A percentile compares a stretch with the other conserved stretches of the same genome.
These are phyloP conservation scores for Aspergillus luchuensis DNA, from an alignment of 2,329 filamentous ascomycete genomes.

Conservation along the genomic window DNA sequence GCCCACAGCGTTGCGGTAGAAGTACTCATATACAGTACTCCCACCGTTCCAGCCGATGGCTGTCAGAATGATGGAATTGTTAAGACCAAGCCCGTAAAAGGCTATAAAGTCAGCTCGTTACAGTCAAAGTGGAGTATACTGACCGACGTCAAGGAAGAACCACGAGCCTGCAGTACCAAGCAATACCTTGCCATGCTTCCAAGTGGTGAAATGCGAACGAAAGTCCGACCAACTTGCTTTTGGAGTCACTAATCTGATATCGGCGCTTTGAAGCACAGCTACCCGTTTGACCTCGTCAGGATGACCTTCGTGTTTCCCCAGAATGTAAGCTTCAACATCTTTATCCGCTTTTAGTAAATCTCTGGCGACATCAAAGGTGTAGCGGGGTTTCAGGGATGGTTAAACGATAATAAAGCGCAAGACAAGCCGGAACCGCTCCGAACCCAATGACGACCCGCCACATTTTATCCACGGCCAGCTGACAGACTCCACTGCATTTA, in stretches of 20 bases:
- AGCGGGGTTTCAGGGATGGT: conserved; percentile 85
- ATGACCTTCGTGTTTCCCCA: conserved; percentile 62
- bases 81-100: conserved; percentile 71
- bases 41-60: conserved; percentile 72
- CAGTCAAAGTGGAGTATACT: conserved; percentile 34
- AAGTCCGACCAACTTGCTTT: conserved; percentile 76
- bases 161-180: conserved; percentile 81
- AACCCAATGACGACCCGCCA: conserved; percentile 81
- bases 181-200: conserved; percentile 71
- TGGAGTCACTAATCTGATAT: conserved; percentile 61
- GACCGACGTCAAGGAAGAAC: conserved; percentile 72
- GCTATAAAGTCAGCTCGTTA: conserved; percentile 43
- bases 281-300: conserved; percentile 69
- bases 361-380: conserved; percentile 78
- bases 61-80: conserved; percentile 71
- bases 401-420: conserved; percentile 82
- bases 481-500: conserved; percentile 65
- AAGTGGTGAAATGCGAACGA: conserved; percentile 66
- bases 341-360: conserved; percentile 73
- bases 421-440: conserved; percentile 75
- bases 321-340: conserved; percentile 74
- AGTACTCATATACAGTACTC: conserved; percentile 64
- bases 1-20: conserved; percentile 74
- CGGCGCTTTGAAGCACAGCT: conserved; percentile 56
- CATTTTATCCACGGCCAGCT: conserved; percentile 79